A percentile compares a stretch with the other conserved stretches of the same genome.
Evolutionary conservation across 2,329 filamentous ascomycete species (phyloP).

Genomic region (Thyridium curvatum): DNA sequence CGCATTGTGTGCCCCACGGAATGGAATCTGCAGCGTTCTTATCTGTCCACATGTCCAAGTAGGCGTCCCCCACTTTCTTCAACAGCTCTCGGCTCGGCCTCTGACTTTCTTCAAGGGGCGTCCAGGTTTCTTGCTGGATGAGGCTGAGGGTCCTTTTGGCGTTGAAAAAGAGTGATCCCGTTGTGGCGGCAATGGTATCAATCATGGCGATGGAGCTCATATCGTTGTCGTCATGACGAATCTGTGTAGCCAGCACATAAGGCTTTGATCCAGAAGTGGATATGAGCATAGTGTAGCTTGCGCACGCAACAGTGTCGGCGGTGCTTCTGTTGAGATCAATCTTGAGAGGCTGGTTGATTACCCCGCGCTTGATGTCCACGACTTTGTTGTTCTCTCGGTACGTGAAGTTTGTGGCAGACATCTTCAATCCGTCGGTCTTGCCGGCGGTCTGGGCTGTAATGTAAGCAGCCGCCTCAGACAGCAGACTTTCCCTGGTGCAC

Average conservation of each 20-base stretch:
- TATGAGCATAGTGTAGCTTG: slow-evolving; percentile 28
- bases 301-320: slow-evolving; percentile 24
- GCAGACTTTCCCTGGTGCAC: slow-evolving; percentile 17
- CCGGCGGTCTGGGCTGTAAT: slow-evolving; percentile 15
- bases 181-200: slow-evolving; percentile 27
- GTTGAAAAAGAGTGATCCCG: slow-evolving; percentile 28
- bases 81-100: slow-evolving; percentile 20
- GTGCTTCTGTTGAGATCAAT: slow-evolving; percentile 14
- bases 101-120: slow-evolving; percentile 14
- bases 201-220: slow-evolving; percentile 18
- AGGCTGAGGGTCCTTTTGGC: slow-evolving; percentile 22
- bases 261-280: slow-evolving; percentile 20
- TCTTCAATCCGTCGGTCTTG: slow-evolving; percentile 10
- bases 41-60: slow-evolving; percentile 31
- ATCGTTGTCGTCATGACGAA: slow-evolving; percentile 19
- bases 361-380: slow-evolving; percentile 8
- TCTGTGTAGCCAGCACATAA: slow-evolving; percentile 26
- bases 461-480: slow-evolving; percentile 16
- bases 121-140: slow-evolving; percentile 24
- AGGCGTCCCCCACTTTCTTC: slow-evolving; percentile 25
- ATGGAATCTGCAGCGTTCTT: slow-evolving; percentile 23
- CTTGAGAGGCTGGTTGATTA: slow-evolving; percentile 10
- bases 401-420: slow-evolving; percentile 12
- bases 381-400: slow-evolving; percentile 19
- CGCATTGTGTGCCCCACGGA: slow-evolving; percentile 26